Percentiles rank a stretch among this genome's conserved stretches.
Conservation (phyloP, 2,329 filamentous ascomycete species). For the Graphium sp. region DNA sequence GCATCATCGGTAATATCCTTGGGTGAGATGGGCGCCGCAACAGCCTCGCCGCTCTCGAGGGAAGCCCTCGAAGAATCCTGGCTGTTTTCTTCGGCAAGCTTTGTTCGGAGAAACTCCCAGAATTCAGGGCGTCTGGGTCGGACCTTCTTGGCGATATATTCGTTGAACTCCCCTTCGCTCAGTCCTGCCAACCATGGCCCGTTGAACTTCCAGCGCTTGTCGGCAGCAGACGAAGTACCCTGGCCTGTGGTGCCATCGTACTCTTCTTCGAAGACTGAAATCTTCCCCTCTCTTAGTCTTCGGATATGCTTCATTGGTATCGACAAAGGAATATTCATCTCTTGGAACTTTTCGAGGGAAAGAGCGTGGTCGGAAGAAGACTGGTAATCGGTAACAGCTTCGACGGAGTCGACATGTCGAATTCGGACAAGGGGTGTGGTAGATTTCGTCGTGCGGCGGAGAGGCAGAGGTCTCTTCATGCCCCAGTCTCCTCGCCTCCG, state of each 20-base stretch:
- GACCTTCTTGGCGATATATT: conserved; percentile 36
- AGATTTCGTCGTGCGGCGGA: conserved; percentile 54
- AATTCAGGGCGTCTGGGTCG: conserved; percentile 36
- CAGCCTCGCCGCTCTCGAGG: conserved; percentile 18
- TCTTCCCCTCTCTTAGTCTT: conserved; percentile 5
- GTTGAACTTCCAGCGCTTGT: conserved; percentile 45
- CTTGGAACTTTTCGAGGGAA: conserved; percentile 73
- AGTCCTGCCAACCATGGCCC: conserved; percentile 51
- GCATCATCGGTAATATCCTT: conserved; percentile 29
- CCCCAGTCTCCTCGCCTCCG: conserved; percentile 78
- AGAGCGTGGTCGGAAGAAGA: conserved; percentile 69
- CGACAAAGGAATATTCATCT: conserved; percentile 58
- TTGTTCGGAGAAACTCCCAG: conserved; percentile 29
- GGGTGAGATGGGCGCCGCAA: conserved; percentile 12
- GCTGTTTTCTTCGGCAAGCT: conserved; percentile 28
- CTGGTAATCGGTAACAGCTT: conserved; percentile 79
- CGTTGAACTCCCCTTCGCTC: conserved; percentile 40
- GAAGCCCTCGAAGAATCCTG: conserved; percentile 17
- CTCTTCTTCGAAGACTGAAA: conserved; percentile 37
- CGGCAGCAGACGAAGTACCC: conserved; percentile 11
- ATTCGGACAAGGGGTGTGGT: conserved; percentile 64
- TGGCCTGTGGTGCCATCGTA: conserved; percentile 32
- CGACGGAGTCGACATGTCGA: conserved; percentile 64
- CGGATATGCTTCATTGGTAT: conserved; percentile 19
- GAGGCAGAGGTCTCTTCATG: conserved; percentile 68